A percentile compares a stretch with the other conserved stretches of the same genome.
These are phyloP conservation scores for Daedaleopsis sinensis DNA, from an alignment of 768 basidiomycete species.

Conservation along the genomic window DNA sequence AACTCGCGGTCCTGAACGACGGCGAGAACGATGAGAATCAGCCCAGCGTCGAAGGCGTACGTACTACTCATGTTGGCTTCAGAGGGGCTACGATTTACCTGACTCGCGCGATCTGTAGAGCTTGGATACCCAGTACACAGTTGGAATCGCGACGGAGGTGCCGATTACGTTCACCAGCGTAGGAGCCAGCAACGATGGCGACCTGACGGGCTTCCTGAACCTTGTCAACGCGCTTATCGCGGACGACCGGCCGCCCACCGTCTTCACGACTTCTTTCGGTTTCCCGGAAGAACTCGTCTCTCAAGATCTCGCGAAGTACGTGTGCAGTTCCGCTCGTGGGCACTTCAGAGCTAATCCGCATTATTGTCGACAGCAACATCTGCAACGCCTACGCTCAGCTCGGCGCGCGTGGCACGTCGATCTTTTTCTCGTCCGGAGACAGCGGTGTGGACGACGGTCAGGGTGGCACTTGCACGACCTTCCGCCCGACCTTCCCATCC, in stretches of 20 bases:
- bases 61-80: background rate
- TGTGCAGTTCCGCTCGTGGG: background rate
- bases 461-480: no score
- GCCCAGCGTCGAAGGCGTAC: constrained; percentile 13
- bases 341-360: no score
- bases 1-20: constrained; percentile 6
- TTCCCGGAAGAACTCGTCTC: background rate
- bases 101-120: background rate
- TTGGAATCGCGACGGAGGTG: constrained; percentile 21
- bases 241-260: background rate
- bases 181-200: constrained; percentile 24
- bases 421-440: constrained; percentile 37
- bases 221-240: constrained; percentile 1
- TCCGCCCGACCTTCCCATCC: constrained; percentile 34
- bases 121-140: constrained; percentile 23
- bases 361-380: constrained; percentile 13
- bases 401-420: constrained; percentile 34
- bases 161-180: constrained; percentile 19
- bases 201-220: constrained; percentile 35
- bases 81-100: background rate
- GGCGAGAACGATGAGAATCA: constrained; percentile 13
- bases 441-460: constrained; percentile 31
- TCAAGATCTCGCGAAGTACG: background rate
- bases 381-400: constrained; percentile 33
- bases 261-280: background rate